Conservation (phyloP, 106 monocot species). For the Dendrobium catenatum region DNA sequence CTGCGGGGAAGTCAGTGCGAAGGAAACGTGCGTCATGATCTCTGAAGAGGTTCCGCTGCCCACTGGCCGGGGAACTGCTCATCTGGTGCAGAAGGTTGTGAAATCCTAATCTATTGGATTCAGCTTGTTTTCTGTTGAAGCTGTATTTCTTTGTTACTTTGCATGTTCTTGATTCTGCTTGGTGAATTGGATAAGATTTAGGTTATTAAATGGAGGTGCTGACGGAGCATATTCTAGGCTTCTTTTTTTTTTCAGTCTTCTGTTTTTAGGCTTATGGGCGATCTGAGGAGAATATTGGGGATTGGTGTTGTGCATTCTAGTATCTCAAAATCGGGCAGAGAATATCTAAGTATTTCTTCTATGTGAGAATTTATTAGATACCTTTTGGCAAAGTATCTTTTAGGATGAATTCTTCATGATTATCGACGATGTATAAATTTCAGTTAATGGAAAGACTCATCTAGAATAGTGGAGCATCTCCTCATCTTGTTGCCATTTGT, state of each 20-base stretch:
- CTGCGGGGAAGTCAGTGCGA: conserved; percentile 77
- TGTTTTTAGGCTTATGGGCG: background rate
- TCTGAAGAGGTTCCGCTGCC: conserved; percentile 58
- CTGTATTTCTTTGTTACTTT: background rate
- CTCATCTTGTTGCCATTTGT: too few species aligned
- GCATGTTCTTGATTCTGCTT: background rate
- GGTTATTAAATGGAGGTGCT: background rate
- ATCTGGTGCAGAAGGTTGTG: conserved; percentile 86
- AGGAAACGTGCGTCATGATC: conserved; percentile 55
- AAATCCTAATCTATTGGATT: background rate
- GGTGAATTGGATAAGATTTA: background rate
- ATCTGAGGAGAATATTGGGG: background rate
- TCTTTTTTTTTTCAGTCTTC: background rate
- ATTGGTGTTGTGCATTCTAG: too few species aligned
- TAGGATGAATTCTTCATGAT: too few species aligned
- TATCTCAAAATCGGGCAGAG: too few species aligned
- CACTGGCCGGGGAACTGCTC: conserved; percentile 54
- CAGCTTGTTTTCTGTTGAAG: background rate
- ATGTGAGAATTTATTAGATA: too few species aligned
- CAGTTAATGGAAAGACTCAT: too few species aligned
- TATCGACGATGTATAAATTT: too few species aligned
- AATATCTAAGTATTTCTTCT: too few species aligned
- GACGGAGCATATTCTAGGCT: background rate
- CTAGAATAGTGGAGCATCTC: too few species aligned
- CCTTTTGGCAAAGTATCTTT: too few species aligned